These are phyloP conservation scores for Pseudonitzschia delicatissima DNA, from an alignment of 108 stramenopile species.

Conservation along the genomic window DNA sequence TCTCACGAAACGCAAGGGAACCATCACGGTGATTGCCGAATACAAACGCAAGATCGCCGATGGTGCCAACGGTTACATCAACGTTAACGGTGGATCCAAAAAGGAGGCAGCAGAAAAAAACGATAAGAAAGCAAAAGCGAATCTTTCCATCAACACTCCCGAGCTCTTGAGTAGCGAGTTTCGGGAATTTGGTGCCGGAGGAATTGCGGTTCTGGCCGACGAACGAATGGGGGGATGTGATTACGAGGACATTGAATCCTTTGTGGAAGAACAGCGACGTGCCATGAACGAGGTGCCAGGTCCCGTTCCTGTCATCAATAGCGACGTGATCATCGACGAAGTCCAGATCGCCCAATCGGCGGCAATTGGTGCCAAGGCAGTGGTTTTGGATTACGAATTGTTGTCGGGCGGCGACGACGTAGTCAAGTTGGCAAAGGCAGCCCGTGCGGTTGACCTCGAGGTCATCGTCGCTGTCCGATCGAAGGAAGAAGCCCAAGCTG, in stretches of 20 bases:
- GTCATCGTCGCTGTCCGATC: slow-evolving; percentile 56
- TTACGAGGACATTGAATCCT: slow-evolving; percentile 56
- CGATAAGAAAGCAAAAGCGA: not conserved
- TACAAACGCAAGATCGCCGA: slow-evolving; percentile 67
- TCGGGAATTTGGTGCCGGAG: slow-evolving; percentile 82
- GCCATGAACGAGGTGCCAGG: slow-evolving; percentile 72
- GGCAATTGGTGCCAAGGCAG: slow-evolving; percentile 55
- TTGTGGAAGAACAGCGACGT: slow-evolving; percentile 71
- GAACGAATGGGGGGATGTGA: slow-evolving; percentile 76
- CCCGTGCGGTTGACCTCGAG: slow-evolving; percentile 52
- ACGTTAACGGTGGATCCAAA: not conserved
- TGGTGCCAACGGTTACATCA: slow-evolving; percentile 5
- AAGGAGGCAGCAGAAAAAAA: not conserved
- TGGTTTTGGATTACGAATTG: slow-evolving; percentile 45
- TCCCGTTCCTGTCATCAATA: slow-evolving; percentile 70
- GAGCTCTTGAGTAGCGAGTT: slow-evolving; percentile 54
- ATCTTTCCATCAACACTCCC: slow-evolving; percentile 41
- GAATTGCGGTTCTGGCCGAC: slow-evolving; percentile 76
- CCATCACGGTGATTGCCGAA: slow-evolving; percentile 86
- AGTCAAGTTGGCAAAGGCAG: slow-evolving; percentile 40
- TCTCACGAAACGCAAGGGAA: slow-evolving; percentile 79
- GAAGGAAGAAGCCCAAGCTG: slow-evolving; percentile 65
- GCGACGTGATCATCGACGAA: slow-evolving; percentile 80
- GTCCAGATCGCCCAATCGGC: slow-evolving; percentile 73
- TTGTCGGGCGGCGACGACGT: slow-evolving; percentile 45